These are phyloP conservation scores for Torulaspora maleeae DNA, from an alignment of 805 yeast genomes.

Conservation along the genomic window DNA sequence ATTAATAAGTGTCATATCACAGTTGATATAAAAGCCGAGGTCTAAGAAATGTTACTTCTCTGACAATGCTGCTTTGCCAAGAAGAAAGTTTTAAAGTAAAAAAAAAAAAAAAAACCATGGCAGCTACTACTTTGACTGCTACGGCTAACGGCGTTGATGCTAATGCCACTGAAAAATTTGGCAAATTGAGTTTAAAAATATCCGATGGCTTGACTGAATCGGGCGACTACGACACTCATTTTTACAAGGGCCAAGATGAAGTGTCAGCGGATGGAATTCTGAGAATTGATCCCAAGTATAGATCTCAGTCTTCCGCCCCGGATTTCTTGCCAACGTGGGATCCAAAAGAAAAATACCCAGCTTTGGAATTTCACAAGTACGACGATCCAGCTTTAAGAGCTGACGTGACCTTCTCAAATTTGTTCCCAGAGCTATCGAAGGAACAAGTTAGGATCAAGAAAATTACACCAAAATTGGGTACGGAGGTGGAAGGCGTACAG, in stretches of 20 bases:
- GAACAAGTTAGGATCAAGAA: conserved; percentile 22
- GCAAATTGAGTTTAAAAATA: conserved; percentile 6
- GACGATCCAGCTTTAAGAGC: conserved; percentile 17
- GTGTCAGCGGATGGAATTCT: conserved; percentile 31
- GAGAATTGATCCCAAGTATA: conserved; percentile 23
- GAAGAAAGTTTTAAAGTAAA: no score
- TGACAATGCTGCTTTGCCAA: no score
- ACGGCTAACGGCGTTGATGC: neutral
- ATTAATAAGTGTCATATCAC: no score
- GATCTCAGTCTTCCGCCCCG: conserved; percentile 21
- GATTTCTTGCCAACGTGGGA: conserved; percentile 33
- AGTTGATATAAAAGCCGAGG: neutral
- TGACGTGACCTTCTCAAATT: conserved; percentile 10
- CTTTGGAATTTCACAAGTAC: conserved; percentile 9
- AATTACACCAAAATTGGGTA: conserved; percentile 65
- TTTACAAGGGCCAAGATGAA: conserved; percentile 24
- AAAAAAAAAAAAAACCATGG: conserved; percentile 3
- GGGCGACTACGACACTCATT: conserved; percentile 33
- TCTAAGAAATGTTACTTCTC: neutral
- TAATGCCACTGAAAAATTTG: conserved; percentile 5
- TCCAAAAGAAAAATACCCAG: conserved; percentile 21
- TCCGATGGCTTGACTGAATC: conserved; percentile 6
- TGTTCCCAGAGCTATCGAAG: conserved; percentile 15
- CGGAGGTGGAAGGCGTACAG: conserved; percentile 57
- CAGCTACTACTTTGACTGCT: conserved; percentile 4